phyloP scores from a whole-genome alignment of 129 eudicot species.

The Scalesia atractyloides region DNA sequence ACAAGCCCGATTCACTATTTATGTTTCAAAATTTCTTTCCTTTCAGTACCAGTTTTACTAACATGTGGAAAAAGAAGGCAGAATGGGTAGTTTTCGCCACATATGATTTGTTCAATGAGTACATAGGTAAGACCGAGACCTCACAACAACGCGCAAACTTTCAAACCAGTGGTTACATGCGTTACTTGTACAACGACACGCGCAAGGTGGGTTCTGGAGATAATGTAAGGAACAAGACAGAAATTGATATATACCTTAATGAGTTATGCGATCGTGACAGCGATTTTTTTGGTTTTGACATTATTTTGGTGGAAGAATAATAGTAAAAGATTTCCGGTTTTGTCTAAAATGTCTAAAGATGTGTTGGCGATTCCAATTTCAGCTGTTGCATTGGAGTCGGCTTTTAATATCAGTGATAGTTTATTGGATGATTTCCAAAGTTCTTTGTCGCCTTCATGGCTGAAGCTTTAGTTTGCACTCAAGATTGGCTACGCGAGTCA shows the following conservation, averaged over 20 bases:
- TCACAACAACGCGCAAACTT: constrained; percentile 1
- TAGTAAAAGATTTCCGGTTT: not conserved
- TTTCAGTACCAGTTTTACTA: too few species aligned
- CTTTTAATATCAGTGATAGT: not conserved
- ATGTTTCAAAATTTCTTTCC: too few species aligned
- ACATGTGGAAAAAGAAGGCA: constrained; percentile 19
- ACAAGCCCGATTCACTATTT: too few species aligned
- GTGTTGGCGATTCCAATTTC: constrained; percentile 14
- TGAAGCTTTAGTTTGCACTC: constrained; percentile 12
- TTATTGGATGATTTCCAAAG: constrained; percentile 13
- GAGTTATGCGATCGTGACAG: not conserved
- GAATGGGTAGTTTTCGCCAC: not conserved
- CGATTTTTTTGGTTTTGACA: constrained; percentile 2
- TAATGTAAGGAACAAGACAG: not conserved
- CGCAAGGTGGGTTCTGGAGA: constrained; percentile 3
- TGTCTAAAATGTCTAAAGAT: constrained; percentile 27
- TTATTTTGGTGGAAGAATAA: constrained; percentile 12
- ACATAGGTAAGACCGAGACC: not conserved
- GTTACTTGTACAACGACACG: constrained; percentile 2
- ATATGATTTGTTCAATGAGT: constrained; percentile 16
- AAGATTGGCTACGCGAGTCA: constrained; percentile 3
- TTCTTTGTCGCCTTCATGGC: constrained; percentile 7
- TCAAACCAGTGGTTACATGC: constrained; percentile 3
- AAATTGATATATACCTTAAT: not conserved
- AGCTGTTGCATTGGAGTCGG: not conserved